These are phyloP conservation scores for Puccinia hordei DNA, from an alignment of 1,284 basidiomycete genomes.

Conservation along the genomic window DNA sequence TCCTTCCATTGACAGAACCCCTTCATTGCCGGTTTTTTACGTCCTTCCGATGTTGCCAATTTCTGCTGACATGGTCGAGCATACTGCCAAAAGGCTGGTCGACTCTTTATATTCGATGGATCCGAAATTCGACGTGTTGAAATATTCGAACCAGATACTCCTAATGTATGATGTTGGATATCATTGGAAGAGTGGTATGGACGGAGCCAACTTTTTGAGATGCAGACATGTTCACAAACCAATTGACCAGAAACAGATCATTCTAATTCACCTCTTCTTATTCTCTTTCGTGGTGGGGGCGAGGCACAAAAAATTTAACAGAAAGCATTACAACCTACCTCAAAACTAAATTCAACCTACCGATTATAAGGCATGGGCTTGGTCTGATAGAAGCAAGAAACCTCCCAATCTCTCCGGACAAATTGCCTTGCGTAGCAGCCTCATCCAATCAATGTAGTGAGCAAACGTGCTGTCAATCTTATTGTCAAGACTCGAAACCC, in stretches of 20 bases:
- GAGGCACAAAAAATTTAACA: conserved; percentile 13
- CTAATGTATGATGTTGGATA: conserved; percentile 81
- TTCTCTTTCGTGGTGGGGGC: background rate
- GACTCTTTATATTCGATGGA: conserved; percentile 51
- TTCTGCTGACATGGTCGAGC: conserved; percentile 55
- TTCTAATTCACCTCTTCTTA: conserved; percentile 52
- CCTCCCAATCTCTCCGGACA: background rate
- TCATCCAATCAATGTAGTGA: conserved; percentile 25
- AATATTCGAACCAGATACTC: conserved; percentile 61
- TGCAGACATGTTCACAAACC: conserved; percentile 51
- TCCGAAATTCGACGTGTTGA: conserved; percentile 27
- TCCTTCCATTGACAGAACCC: conserved; percentile 56
- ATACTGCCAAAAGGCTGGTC: conserved; percentile 54
- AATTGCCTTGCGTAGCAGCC: background rate
- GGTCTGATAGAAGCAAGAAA: conserved; percentile 5
- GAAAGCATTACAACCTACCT: conserved; percentile 16
- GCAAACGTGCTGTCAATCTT: conserved; percentile 37
- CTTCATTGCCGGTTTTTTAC: conserved; percentile 61
- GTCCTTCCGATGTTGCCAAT: conserved; percentile 59
- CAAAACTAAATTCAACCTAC: conserved; percentile 23
- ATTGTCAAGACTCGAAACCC: background rate
- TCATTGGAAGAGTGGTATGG: conserved; percentile 69
- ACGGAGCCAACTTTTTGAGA: conserved; percentile 52
- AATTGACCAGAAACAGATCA: conserved; percentile 53
- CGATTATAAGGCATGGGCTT: conserved; percentile 23